These are phyloP conservation scores for Kandelia obovata DNA, from an alignment of 345 rosid genomes.

Conservation along the genomic window DNA sequence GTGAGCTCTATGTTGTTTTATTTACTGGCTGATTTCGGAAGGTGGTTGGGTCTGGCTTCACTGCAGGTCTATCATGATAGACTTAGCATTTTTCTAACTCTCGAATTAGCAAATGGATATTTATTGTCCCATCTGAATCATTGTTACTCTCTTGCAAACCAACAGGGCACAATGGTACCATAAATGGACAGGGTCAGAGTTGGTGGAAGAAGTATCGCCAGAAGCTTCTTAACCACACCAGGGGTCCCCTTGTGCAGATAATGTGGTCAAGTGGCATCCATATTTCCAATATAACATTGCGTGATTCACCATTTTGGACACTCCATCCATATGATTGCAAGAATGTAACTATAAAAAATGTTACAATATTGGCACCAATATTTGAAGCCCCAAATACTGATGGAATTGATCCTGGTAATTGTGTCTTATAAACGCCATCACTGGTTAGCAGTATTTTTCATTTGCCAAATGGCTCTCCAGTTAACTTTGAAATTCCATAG, in stretches of 20 bases:
- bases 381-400: slow-evolving; percentile 91
- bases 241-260: slow-evolving; percentile 92
- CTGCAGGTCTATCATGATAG: background rate
- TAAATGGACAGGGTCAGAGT: slow-evolving; percentile 88
- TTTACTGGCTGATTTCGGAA: too few relatives aligned
- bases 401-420: slow-evolving; percentile 89
- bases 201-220: slow-evolving; percentile 96
- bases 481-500: background rate
- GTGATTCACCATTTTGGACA: slow-evolving; percentile 94
- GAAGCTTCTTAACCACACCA: slow-evolving; percentile 83
- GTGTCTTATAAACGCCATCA: background rate
- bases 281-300: slow-evolving; percentile 67
- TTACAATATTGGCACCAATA: slow-evolving; percentile 80
- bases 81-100: background rate
- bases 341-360: slow-evolving; percentile 63
- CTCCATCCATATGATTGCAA: slow-evolving; percentile 95
- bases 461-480: background rate
- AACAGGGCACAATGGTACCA: slow-evolving; percentile 90
- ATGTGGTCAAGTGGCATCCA: slow-evolving; percentile 90
- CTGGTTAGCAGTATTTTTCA: background rate
- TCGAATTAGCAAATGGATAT: background rate
- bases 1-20: too few relatives aligned
- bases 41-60: too few relatives aligned
- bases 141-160: slow-evolving; percentile 5
- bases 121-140: background rate